Base-by-base conservation (phyloP, 768 basidiomycete species). In the Tricholomella constricta region DNA sequence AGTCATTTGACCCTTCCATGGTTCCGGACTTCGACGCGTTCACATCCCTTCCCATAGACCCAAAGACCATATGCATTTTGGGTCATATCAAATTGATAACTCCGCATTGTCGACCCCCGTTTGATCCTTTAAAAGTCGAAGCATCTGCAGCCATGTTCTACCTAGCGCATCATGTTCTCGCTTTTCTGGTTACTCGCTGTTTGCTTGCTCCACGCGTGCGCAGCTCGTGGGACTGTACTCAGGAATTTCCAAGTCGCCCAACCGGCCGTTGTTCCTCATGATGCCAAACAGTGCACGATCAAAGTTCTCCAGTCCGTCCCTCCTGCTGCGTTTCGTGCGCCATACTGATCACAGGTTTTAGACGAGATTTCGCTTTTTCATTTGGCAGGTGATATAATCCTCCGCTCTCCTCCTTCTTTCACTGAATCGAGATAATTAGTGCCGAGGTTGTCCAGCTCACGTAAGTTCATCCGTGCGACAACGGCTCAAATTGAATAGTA, bases 311-410 rank as follows among this genome's bases (percentile, higher is more conserved):
- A 85, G 86, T 88, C 55, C 62, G 79, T 69, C 19, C 14, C 45
- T 45, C 44, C 4, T 46, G 23, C 27, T 55, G 2, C n/a, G 29
- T 12, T 19, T 37, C n/a, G 49, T 42, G 22, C 23, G 36, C 38
- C 32, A 46, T 23, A 20, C 49, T 50, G 38, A 32, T 20, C 25
- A 11, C 7, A 40, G 11, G 29, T 45, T 19, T 25, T 50, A 88
- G 88, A 64, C 85, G 81, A 48, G 86, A 86, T 49, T 90, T 89
- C 62, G 88, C 82, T 3, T 81, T 78, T 63, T 89, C 89, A 2
- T 89, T 82, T 56, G 86, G 85, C 61, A 54, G 72, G 88, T 88
- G 62, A 64, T 27, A 15, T n/a, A 6, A 12, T 8, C 6, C 17
- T 4, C 9, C 17, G 11, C n/a, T 25, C 11, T 2, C 26, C 10